phyloP scores from a whole-genome alignment of 352 stramenopile genomes.

The Chrysophaeum taylorii region DNA sequence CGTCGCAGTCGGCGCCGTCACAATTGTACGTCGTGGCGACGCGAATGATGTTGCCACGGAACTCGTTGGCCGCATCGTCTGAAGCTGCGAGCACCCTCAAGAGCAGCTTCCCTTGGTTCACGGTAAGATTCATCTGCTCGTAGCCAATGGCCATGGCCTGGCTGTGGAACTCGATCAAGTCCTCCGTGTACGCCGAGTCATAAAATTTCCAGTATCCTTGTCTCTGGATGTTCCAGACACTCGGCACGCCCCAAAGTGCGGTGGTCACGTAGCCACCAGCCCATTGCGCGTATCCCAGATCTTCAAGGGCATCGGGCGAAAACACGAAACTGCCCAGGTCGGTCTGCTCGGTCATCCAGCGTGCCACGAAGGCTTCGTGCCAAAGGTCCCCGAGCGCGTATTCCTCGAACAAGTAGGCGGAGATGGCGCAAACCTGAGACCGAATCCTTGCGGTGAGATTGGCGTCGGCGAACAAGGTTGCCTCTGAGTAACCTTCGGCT shows the following conservation, averaged over 20 bases:
- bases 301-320: not conserved
- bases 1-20: not conserved
- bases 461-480: not conserved
- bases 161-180: constrained; percentile 1
- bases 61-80: not conserved
- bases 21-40: not conserved
- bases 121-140: not conserved
- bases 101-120: not conserved
- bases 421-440: not conserved
- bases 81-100: not conserved
- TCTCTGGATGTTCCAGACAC: not conserved
- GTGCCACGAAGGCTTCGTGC: constrained; percentile 2
- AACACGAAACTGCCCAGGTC: not conserved
- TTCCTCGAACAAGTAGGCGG: not conserved
- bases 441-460: too few species aligned
- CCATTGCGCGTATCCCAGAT: constrained; percentile 13
- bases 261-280: not conserved
- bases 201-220: constrained; percentile 12
- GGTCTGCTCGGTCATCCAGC: not conserved
- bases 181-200: not conserved
- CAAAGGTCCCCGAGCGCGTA: not conserved
- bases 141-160: constrained; percentile 14
- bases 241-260: not conserved
- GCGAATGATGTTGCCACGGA: not conserved
- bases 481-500: not conserved